Base-by-base conservation (phyloP, 768 basidiomycete genomes). In the Naganishia vaughanmartiniae region DNA sequence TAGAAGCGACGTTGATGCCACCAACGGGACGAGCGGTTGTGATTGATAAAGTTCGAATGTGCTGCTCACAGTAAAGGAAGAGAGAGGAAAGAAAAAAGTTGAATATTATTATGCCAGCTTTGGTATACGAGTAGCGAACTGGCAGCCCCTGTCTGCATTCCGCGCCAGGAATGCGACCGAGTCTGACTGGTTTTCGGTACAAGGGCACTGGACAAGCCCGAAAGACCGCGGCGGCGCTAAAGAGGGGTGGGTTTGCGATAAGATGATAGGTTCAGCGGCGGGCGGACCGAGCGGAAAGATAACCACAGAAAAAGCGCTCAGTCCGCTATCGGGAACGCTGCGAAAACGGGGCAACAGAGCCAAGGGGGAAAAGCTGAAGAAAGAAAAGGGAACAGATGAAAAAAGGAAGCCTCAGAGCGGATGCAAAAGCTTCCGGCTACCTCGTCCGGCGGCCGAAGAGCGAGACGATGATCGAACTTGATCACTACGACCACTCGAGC, bases 121-220 rank as follows among this genome's bases (percentile, higher is more conserved):
- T 51, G n/a, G 48, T 21, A 51, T 12, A 42, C 42, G 42, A 42
- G 42, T 42, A 42, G 42, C 42, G 42, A 42, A 6, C 42, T 7
- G 14, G 10, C 42, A 7, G 7, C 10, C 9, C 42, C 12, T 5
- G 6, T 36, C 42, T 42, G 42, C 14, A 42, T 42, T 42, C 42
- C 42, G 42, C 42, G 42, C 42, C 42, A 42, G 42, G 42, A 42
- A 42, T 51, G 48, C 48, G 48, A 51, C 48, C 48, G 48, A 51
- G 21, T 51, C 14, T 51, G 48, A 42, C 42, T 42, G 42, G 42
- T 42, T 42, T 42, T 42, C 17, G 42, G 42, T 15, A 15, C 2
- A 15, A 42, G 42, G 14, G 15, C 42, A 9, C 36, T 36, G 36
- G 36, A 36, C 36, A 36, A 36, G 36, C 36, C 36, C 36, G 36